Conservation (phyloP, 2,329 filamentous ascomycete species). For the Ophiostoma piceae region DNA sequence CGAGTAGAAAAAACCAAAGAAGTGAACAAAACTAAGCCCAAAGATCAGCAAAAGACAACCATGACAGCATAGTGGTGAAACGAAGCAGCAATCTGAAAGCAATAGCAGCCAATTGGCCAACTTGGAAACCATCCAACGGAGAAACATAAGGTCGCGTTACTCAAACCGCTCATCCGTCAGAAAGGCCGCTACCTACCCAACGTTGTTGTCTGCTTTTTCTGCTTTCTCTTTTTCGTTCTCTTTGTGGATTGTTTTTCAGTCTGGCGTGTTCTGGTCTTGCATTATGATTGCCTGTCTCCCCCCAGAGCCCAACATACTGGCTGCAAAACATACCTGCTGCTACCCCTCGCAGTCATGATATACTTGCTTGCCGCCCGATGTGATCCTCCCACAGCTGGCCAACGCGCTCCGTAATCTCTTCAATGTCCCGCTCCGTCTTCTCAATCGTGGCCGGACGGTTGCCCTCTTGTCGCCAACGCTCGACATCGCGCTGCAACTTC, state of each 20-base stretch:
- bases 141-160: background rate
- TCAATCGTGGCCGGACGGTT: constrained; percentile 69
- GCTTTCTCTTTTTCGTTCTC: background rate
- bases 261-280: too few species aligned
- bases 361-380: constrained; percentile 34
- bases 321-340: background rate
- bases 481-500: constrained; percentile 69
- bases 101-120: background rate
- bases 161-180: background rate
- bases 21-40: background rate
- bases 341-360: constrained; percentile 32
- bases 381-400: constrained; percentile 42
- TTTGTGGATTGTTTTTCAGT: background rate
- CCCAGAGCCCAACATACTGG: too few species aligned
- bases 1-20: background rate
- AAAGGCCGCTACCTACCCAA: background rate
- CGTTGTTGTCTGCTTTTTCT: background rate
- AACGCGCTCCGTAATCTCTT: constrained; percentile 58
- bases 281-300: background rate
- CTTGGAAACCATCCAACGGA: background rate
- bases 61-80: background rate
- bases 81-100: background rate
- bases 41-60: background rate
- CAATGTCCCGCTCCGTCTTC: constrained; percentile 64
- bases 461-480: constrained; percentile 71